phyloP scores from a whole-genome alignment of 257 asterid species.

The Gentiana straminea region DNA sequence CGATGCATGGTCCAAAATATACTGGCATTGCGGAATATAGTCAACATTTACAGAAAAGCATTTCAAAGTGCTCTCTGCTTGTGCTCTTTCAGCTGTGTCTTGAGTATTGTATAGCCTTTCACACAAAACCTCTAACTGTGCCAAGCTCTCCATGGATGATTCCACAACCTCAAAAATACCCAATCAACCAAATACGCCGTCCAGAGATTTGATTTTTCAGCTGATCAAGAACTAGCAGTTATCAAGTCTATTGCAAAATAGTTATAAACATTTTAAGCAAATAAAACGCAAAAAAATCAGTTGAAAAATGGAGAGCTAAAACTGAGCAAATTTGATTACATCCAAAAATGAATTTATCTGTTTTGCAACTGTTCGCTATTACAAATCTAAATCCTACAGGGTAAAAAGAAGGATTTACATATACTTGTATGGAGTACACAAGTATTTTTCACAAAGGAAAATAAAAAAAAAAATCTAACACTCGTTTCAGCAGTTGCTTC shows the following conservation, averaged over 20 bases:
- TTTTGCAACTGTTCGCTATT: slow-evolving; percentile 12
- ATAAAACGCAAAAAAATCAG: neutral
- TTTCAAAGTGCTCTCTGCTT: slow-evolving; percentile 94
- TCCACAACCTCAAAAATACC: neutral
- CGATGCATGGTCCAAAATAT: slow-evolving; percentile 91
- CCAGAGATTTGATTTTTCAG: slow-evolving; percentile 9
- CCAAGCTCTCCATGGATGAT: slow-evolving; percentile 97
- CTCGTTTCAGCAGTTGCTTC: slow-evolving; percentile 9
- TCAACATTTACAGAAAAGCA: slow-evolving; percentile 87
- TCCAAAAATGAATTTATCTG: slow-evolving; percentile 3
- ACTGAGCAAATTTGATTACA: slow-evolving; percentile 7
- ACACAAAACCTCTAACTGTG: slow-evolving; percentile 90
- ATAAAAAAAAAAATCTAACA: slow-evolving; percentile 5
- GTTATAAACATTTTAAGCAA: neutral
- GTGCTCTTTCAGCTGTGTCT: slow-evolving; percentile 89
- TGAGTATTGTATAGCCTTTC: slow-evolving; percentile 97
- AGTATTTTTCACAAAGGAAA: slow-evolving; percentile 5
- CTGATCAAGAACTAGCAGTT: slow-evolving; percentile 13
- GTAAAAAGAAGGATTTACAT: slow-evolving; percentile 6
- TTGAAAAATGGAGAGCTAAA: neutral
- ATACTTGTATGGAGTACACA: slow-evolving; percentile 10
- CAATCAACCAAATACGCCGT: slow-evolving; percentile 11
- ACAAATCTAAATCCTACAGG: slow-evolving; percentile 6
- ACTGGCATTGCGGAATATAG: slow-evolving; percentile 96
- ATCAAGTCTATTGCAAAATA: slow-evolving; percentile 6